phyloP scores from a whole-genome alignment of 768 basidiomycete genomes.

The Trametes meyenii region DNA sequence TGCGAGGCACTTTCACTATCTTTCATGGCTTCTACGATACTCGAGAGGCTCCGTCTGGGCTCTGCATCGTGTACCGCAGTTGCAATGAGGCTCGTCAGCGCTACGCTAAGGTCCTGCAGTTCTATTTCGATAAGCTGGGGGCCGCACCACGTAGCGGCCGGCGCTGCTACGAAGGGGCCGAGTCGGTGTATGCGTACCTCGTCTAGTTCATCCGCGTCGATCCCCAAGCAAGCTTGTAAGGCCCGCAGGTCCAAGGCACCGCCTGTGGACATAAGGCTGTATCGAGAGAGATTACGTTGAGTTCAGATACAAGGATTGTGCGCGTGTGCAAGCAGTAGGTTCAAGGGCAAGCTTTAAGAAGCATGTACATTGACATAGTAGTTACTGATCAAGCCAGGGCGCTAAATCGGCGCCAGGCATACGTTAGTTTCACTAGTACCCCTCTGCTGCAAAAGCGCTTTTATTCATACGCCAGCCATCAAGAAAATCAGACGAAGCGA shows the following conservation, averaged over 20 bases:
- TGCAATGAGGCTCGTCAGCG: slow-evolving; percentile 23
- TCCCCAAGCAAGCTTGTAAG: neutral
- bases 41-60: slow-evolving; percentile 15
- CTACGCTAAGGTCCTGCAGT: slow-evolving; percentile 24
- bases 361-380: too few species aligned
- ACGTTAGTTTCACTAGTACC: too few species aligned
- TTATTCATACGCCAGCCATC: too few species aligned
- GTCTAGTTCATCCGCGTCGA: slow-evolving; percentile 9
- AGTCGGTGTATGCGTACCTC: slow-evolving; percentile 7
- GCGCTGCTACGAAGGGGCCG: neutral
- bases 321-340: too few species aligned
- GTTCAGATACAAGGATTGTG: neutral
- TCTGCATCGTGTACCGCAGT: slow-evolving; percentile 22
- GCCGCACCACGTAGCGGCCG: too few species aligned
- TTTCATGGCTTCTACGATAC: slow-evolving; percentile 20
- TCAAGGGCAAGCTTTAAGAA: too few species aligned
- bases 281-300: neutral
- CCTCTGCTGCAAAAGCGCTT: too few species aligned
- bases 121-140: slow-evolving; percentile 7
- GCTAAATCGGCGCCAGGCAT: too few species aligned
- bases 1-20: slow-evolving; percentile 12
- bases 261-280: neutral
- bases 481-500: too few species aligned
- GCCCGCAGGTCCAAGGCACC: neutral
- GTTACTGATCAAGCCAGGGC: too few species aligned